Evolutionary conservation across 1,139 yeast genomes (phyloP).

Genomic region (Diutina pseudorugosa): DNA sequence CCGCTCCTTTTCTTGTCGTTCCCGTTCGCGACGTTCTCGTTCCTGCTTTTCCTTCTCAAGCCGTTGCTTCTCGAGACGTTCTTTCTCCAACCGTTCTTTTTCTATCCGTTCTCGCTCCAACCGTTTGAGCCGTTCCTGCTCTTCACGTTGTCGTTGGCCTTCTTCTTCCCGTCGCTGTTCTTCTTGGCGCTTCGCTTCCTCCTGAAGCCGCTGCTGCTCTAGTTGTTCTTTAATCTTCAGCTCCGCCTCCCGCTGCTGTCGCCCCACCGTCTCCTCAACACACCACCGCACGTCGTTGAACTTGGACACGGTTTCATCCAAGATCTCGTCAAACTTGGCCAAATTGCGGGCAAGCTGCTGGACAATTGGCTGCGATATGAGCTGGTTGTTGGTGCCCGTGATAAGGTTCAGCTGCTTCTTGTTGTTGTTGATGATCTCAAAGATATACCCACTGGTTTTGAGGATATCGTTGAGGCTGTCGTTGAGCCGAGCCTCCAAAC

Average conservation of each 20-base stretch:
- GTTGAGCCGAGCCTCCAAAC: constrained; percentile 29
- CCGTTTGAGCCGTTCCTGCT: constrained; percentile 6
- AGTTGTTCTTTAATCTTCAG: constrained; percentile 27
- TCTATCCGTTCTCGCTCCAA: constrained; percentile 5
- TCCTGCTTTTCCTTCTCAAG: constrained; percentile 6
- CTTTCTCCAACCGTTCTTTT: constrained; percentile 7
- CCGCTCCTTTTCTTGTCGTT: constrained; percentile 9
- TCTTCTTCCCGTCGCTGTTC: constrained; percentile 6
- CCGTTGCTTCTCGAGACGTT: constrained; percentile 5
- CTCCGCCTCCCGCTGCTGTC: constrained; percentile 31
- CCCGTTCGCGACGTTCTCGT: not conserved
- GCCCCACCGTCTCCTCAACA: constrained; percentile 31
- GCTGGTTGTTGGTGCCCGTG: constrained; percentile 32
- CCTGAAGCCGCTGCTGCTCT: constrained; percentile 18
- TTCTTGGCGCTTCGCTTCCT: constrained; percentile 12
- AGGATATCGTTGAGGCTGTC: constrained; percentile 30
- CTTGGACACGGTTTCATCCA: constrained; percentile 32
- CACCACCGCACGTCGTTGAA: constrained; percentile 38
- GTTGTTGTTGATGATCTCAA: constrained; percentile 28
- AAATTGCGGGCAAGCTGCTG: constrained; percentile 26
- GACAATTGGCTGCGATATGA: constrained; percentile 29
- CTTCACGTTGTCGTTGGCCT: constrained; percentile 10
- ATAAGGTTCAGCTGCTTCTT: constrained; percentile 30
- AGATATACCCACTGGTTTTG: constrained; percentile 31
- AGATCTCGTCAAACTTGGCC: constrained; percentile 28